Conservation (phyloP, 805 yeast species). For the Teunomyces panamensis region DNA sequence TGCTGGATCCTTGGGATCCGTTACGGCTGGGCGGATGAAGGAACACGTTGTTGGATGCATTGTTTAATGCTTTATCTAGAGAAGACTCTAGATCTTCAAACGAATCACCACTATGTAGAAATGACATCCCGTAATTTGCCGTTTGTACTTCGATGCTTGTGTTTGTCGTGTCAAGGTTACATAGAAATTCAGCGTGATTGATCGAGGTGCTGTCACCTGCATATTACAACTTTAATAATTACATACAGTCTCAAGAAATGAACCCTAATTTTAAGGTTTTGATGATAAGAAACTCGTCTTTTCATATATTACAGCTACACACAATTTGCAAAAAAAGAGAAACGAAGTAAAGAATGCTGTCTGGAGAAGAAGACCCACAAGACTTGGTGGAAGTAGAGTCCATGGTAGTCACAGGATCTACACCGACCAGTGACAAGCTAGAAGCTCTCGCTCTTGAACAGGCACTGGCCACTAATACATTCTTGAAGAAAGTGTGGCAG, state of each 20-base stretch:
- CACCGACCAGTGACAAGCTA: background rate
- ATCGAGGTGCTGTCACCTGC: background rate
- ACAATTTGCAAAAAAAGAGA: too few relatives aligned
- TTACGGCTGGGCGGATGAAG: slow-evolving; percentile 16
- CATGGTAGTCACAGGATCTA: background rate
- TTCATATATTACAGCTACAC: background rate
- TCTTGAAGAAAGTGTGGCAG: slow-evolving; percentile 21
- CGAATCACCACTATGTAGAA: slow-evolving; percentile 18
- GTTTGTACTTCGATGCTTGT: slow-evolving; percentile 6
- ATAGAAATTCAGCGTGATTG: background rate
- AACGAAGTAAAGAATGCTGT: background rate
- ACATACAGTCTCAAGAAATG: background rate
- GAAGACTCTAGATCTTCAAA: slow-evolving; percentile 66
- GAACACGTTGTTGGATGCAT: slow-evolving; percentile 41
- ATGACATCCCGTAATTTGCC: slow-evolving; percentile 18
- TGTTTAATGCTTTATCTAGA: slow-evolving; percentile 61
- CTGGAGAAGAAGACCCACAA: background rate
- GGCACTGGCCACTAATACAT: slow-evolving; percentile 16
- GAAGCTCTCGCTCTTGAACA: slow-evolving; percentile 7
- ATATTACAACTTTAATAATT: background rate
- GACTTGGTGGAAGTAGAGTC: background rate
- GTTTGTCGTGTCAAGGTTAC: background rate
- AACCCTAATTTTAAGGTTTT: background rate
- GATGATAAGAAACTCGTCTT: background rate
- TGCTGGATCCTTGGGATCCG: slow-evolving; percentile 25